phyloP scores from a whole-genome alignment of 176 grass and related monocot genomes.

The Avena insularis region DNA sequence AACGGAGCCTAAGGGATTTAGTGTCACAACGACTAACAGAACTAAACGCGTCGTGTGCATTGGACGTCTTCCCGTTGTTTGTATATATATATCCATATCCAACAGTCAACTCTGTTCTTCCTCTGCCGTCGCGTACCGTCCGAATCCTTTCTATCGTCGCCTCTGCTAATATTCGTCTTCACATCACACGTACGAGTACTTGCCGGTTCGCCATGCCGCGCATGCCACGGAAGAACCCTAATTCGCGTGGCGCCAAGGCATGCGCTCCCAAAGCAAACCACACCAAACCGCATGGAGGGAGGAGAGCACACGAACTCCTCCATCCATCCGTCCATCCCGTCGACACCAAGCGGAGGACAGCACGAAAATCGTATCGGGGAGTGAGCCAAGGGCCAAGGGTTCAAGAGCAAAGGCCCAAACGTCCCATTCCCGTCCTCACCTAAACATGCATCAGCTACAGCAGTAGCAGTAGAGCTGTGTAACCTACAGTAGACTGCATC shows the following conservation, averaged over 20 bases:
- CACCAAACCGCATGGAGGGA: slow-evolving; percentile 41
- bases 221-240: too few species aligned
- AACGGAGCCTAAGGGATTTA: too few species aligned
- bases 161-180: neutral
- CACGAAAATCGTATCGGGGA: slow-evolving; percentile 48
- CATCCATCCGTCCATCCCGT: neutral
- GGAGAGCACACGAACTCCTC: neutral
- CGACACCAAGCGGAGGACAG: slow-evolving; percentile 32
- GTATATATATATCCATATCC: neutral
- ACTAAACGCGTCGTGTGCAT: neutral
- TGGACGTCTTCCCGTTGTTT: neutral
- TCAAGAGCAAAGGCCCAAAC: slow-evolving; percentile 56
- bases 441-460: neutral
- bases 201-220: too few species aligned
- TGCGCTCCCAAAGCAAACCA: slow-evolving; percentile 41
- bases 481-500: neutral
- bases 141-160: neutral
- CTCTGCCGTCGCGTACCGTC: neutral
- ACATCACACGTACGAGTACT: neutral
- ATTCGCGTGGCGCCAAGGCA: slow-evolving; percentile 48
- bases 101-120: slow-evolving; percentile 4
- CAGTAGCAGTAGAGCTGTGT: neutral
- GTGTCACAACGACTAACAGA: too few species aligned
- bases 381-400: slow-evolving; percentile 8
- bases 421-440: neutral